Base-by-base conservation (phyloP, 2,329 filamentous ascomycete genomes). In the Xylaria arbuscula region DNA sequence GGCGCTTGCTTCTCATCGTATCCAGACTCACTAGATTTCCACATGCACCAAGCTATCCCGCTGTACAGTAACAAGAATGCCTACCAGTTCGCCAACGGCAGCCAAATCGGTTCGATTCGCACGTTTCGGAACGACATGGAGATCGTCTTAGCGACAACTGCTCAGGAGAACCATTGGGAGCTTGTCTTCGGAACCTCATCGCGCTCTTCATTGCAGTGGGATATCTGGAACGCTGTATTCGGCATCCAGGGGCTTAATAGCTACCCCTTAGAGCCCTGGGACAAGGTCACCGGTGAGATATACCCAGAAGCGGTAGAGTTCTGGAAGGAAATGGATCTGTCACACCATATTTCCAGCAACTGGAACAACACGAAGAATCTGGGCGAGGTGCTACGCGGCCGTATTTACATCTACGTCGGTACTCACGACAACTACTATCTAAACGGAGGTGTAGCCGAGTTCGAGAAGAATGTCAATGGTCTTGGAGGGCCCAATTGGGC, bases 151-250 rank as follows among this genome's bases (percentile, higher is more conserved):
- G 64, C 70, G 11, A 70, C 66, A 11, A 66, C 69, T n/a, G 67
- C 36, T 38, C 70, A 72, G 57, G 72, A 74, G 57, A 74, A 74
- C 56, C 72, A 74, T 59, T 74, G 72, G 72, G 72, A 74, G 59
- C 71, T 69, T 40, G 67, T 72, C 19, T 74, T 74, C 55, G 72
- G 72, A 36, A 74, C 72, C 15, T 51, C 68, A 5, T 70, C 72
- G n/a, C 72, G 72, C 42, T 73, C 71, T 1, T 64, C 65, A 3
- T 53, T 72, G 38, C 72, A 74, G 45, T 74, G 72, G 72, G 72
- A 74, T 58, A 64, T 71, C 8, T 74, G 72, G 72, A 73, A 74
- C 51, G 66, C 70, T 17, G 72, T 73, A 2, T 74, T 74, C 24
- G 72, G 72, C 61, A 66, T 55, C 32, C 72, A 74, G 51, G 72